These are phyloP conservation scores for Phaeomoniella chlamydospora DNA, from an alignment of 2,329 filamentous ascomycete species.

Conservation along the genomic window DNA sequence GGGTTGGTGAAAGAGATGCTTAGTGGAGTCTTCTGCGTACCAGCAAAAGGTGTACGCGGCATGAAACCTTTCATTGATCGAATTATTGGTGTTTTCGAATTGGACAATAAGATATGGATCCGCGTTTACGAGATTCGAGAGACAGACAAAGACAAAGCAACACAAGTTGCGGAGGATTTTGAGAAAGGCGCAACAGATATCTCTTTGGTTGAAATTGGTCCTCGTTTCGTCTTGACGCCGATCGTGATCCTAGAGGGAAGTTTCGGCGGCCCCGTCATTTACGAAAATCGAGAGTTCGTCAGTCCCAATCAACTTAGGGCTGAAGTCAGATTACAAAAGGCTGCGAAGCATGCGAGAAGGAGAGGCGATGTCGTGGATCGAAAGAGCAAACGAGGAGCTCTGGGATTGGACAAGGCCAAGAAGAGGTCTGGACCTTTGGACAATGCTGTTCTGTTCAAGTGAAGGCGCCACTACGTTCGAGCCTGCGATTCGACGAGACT, in stretches of 20 bases:
- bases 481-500: constrained; percentile 16
- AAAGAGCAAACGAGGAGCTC: constrained; percentile 56
- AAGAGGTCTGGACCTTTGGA: constrained; percentile 57
- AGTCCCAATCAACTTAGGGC: constrained; percentile 87
- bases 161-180: constrained; percentile 23
- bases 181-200: constrained; percentile 41
- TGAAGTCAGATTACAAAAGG: constrained; percentile 63
- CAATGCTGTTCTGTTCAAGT: constrained; percentile 59
- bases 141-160: constrained; percentile 28
- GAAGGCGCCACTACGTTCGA: too few relatives aligned
- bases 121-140: constrained; percentile 89
- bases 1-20: constrained; percentile 67
- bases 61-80: constrained; percentile 94
- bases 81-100: constrained; percentile 81
- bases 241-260: constrained; percentile 91
- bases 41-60: constrained; percentile 64
- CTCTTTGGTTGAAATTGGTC: constrained; percentile 81
- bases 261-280: constrained; percentile 92
- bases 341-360: constrained; percentile 61
- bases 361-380: constrained; percentile 61
- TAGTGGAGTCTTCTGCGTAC: constrained; percentile 81
- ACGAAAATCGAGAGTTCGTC: constrained; percentile 95
- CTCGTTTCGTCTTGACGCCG: constrained; percentile 80
- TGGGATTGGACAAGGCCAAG: constrained; percentile 59
- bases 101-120: constrained; percentile 91